phyloP scores from a whole-genome alignment of 176 grass and related monocot species.

The Eremochloa ophiuroides region DNA sequence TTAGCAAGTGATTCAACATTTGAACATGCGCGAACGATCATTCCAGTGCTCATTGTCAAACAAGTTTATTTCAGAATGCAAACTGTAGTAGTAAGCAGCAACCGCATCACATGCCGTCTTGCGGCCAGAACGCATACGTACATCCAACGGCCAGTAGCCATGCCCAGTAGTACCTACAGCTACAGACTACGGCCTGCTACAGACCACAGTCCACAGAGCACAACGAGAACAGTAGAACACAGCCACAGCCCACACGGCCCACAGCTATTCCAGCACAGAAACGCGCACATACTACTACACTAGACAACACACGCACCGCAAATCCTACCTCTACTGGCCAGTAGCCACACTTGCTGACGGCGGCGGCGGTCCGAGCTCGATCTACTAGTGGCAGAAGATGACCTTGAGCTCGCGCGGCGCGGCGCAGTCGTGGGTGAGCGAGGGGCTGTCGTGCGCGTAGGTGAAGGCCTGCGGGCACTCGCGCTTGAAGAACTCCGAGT shows the following conservation, averaged over 20 bases:
- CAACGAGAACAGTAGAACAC: not conserved
- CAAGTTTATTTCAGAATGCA: slow-evolving; percentile 23
- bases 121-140: not conserved
- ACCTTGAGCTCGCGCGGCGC: slow-evolving; percentile 94
- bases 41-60: not conserved
- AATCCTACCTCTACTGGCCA: not conserved
- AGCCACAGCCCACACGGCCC: not conserved
- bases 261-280: not conserved
- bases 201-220: not conserved
- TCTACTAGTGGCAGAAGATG: slow-evolving; percentile 91
- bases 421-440: slow-evolving; percentile 70
- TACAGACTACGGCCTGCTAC: no score
- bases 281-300: not conserved
- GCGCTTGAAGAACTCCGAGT: slow-evolving; percentile 93
- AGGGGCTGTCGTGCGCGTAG: slow-evolving; percentile 84
- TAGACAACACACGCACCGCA: not conserved
- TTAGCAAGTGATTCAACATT: not conserved
- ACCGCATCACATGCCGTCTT: not conserved
- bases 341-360: not conserved
- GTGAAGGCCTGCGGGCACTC: slow-evolving; percentile 91
- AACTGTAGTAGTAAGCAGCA: not conserved
- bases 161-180: not conserved
- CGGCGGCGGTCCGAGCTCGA: not conserved
- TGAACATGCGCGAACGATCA: not conserved
- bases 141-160: not conserved